phyloP scores from a whole-genome alignment of 1,284 basidiomycete species.

The Ceratorhiza oryzae-sativae region DNA sequence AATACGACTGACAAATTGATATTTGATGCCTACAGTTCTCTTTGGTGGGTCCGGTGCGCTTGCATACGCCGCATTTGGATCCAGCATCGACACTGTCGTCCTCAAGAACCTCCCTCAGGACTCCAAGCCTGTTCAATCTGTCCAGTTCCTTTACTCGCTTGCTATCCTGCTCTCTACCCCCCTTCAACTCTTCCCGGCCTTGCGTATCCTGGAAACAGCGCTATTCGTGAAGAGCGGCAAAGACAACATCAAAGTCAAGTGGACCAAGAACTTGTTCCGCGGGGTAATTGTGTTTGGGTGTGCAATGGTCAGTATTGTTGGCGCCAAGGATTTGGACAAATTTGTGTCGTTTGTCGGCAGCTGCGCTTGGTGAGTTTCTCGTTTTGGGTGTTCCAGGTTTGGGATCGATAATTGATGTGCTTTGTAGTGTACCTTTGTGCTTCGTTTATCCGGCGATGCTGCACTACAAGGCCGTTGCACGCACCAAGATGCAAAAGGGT shows the following conservation, averaged over 20 bases:
- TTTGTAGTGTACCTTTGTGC: slow-evolving; percentile 83
- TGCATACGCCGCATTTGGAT: slow-evolving; percentile 89
- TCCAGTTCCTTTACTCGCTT: slow-evolving; percentile 87
- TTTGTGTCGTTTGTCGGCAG: slow-evolving; percentile 94
- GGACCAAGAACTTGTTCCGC: slow-evolving; percentile 94
- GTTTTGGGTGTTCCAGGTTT: slow-evolving; percentile 7
- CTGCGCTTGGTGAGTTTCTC: slow-evolving; percentile 82
- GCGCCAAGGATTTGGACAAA: slow-evolving; percentile 93
- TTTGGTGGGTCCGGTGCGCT: slow-evolving; percentile 92
- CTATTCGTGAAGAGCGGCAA: slow-evolving; percentile 91
- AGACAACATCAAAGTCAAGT: slow-evolving; percentile 69
- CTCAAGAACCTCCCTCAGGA: slow-evolving; percentile 91
- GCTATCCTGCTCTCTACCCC: slow-evolving; percentile 95
- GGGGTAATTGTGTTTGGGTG: slow-evolving; percentile 78
- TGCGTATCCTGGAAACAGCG: slow-evolving; percentile 96
- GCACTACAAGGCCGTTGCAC: slow-evolving; percentile 88
- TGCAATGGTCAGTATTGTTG: slow-evolving; percentile 79
- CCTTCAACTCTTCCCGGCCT: slow-evolving; percentile 95
- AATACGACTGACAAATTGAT: slow-evolving; percentile 15
- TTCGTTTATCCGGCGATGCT: slow-evolving; percentile 95
- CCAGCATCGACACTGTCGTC: slow-evolving; percentile 90
- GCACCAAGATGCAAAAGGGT: slow-evolving; percentile 71
- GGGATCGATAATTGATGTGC: background rate
- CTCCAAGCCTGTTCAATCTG: slow-evolving; percentile 88
- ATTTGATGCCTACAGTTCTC: slow-evolving; percentile 60